Conservation (phyloP, 371 early-diverging fungal genomes). For the Saksenaea oblongispora region DNA sequence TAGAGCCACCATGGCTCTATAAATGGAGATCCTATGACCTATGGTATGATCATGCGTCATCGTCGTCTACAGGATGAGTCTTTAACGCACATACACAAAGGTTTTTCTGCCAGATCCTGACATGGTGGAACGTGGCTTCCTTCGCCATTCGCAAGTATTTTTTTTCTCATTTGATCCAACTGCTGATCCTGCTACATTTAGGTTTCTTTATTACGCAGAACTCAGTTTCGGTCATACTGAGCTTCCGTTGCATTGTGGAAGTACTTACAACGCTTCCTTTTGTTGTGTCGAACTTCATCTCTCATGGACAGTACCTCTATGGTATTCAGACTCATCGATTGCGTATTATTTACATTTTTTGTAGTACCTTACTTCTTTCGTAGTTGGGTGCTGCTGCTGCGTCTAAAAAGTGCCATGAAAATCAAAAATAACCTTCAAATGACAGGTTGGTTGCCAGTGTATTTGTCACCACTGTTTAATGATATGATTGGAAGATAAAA, state of each 20-base stretch:
- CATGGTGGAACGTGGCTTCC: constrained; percentile 44
- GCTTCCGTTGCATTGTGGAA: constrained; percentile 55
- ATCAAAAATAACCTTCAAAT: constrained; percentile 58
- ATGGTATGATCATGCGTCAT: constrained; percentile 35
- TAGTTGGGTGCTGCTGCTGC: constrained; percentile 57
- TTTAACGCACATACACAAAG: constrained; percentile 17
- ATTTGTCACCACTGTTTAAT: not conserved
- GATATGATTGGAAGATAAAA: constrained; percentile 27
- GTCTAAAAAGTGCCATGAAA: constrained; percentile 61
- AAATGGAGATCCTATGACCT: constrained; percentile 55
- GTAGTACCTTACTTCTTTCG: constrained; percentile 65
- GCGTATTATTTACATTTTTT: not conserved
- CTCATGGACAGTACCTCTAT: constrained; percentile 54
- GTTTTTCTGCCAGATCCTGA: constrained; percentile 49
- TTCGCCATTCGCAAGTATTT: constrained; percentile 40
- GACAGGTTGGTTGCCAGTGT: constrained; percentile 26
- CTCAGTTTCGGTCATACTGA: constrained; percentile 40
- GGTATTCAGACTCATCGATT: constrained; percentile 23
- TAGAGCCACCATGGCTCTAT: constrained; percentile 62
- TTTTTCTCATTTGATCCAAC: not conserved
- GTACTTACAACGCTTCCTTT: constrained; percentile 57
- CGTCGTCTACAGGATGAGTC: constrained; percentile 6
- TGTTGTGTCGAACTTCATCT: constrained; percentile 50
- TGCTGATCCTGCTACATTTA: constrained; percentile 7
- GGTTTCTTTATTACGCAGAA: constrained; percentile 32